Evolutionary conservation across 306 rosid genomes (phyloP).

Genomic region (Castanea sativa): DNA sequence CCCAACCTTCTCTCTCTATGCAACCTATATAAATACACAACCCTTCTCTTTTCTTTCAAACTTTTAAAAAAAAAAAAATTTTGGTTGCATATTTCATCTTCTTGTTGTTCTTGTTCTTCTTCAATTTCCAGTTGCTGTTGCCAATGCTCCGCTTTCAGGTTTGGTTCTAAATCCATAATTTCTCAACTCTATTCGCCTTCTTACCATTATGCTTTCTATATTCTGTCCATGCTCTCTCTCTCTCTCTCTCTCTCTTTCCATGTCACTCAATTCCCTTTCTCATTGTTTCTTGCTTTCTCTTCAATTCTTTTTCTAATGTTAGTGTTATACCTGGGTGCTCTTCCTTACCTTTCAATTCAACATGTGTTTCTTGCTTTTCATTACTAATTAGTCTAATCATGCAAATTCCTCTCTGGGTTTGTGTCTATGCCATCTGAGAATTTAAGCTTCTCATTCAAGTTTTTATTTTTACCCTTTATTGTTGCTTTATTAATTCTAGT

Average conservation of each 20-base stretch:
- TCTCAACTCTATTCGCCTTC: not conserved
- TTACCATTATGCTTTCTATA: not conserved
- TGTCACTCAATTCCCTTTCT: not conserved
- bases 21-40: no score
- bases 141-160: not conserved
- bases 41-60: not conserved
- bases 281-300: no score
- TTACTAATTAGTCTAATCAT: no score
- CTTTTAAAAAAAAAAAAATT: no score
- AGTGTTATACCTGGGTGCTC: not conserved
- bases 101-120: not conserved
- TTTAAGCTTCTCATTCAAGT: no score
- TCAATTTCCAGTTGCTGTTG: no score
- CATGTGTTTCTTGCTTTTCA: no score
- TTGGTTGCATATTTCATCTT: not conserved
- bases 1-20: not conserved
- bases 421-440: no score
- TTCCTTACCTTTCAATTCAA: not conserved
- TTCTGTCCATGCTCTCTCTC: not conserved
- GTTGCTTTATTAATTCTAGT: no score
- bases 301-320: not conserved
- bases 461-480: no score
- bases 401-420: no score
- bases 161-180: not conserved
- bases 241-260: not conserved